Base-by-base conservation (phyloP, 2,329 filamentous ascomycete species). In the Cryphonectria naterciae region DNA sequence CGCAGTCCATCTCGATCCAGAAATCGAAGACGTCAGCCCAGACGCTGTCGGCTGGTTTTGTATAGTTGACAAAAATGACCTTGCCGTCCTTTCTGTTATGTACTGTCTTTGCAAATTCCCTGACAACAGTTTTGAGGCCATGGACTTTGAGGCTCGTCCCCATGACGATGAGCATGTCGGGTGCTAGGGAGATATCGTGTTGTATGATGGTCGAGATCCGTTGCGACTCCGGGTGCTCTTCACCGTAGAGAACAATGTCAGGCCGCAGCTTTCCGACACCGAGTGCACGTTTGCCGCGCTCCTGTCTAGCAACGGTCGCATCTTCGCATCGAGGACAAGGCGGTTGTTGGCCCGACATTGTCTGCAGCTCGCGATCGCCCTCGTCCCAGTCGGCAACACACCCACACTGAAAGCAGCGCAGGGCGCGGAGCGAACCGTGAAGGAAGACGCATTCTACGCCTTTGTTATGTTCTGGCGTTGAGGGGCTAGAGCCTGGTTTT, bases 21-120 rank as follows among this genome's bases (percentile, higher is more conserved):
- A 90, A 92, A 79, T 93, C 91, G 68, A 93, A 91, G 0, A 92
- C 82, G 68, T 92, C 91, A 0, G 90, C 88, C 91, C 91, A 93
- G 0, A 86, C 87, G 76, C 91, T 93, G 76, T 92, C 90, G 0
- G 91, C 85, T 0, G 91, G 91, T 75, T 91, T 91, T 1, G 91
- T 92, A 32, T 90, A 87, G 79, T 93, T 93, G 73, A 93, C 88
- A 80, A 93, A 93, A 5, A 93, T 84, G 0, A 93, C 91, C 68
- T 88, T 91, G 69, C 91, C 91, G 35, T 88, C 89, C 43, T 73
- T 73, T 67, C 85, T 88, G 75, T 85, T 88, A 78, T 93, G 91
- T 0, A 93, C 89, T 0, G 90, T 87, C 76, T 91, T 92, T 41
- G 91, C 89, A 75, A 93, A 93, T 75, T 93, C 90, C 72, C 86